phyloP scores from a whole-genome alignment of 1,284 basidiomycete genomes.

The Quambalaria eucalypti region DNA sequence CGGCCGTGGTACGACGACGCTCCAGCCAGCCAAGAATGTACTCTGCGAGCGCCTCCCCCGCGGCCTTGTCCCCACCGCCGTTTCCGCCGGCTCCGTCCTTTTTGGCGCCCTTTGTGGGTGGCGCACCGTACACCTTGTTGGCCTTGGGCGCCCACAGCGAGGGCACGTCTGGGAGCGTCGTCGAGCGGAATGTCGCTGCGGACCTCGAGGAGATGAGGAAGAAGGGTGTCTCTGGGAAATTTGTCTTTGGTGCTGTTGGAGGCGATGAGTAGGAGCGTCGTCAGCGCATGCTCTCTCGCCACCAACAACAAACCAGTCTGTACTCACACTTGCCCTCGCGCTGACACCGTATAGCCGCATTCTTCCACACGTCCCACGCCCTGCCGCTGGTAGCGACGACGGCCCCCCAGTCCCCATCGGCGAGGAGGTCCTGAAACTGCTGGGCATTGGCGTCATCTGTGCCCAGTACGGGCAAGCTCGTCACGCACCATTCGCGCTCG shows the following conservation, averaged over 20 bases:
- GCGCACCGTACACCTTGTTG: not conserved
- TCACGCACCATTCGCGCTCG: slow-evolving; percentile 33
- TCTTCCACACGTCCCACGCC: slow-evolving; percentile 37
- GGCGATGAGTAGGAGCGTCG: not conserved
- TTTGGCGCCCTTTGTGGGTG: not conserved
- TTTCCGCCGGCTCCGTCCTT: not conserved
- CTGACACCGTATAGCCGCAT: slow-evolving; percentile 11
- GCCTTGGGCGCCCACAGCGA: not conserved
- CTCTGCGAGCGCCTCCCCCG: slow-evolving; percentile 29
- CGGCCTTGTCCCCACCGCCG: slow-evolving; percentile 30
- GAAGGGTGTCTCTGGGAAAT: slow-evolving; percentile 32
- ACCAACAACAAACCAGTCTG: too few species aligned
- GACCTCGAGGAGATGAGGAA: slow-evolving; percentile 10
- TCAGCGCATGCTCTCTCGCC: not conserved
- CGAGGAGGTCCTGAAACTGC: not conserved
- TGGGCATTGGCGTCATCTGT: not conserved
- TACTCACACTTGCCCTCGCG: slow-evolving; percentile 2
- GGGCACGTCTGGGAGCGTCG: not conserved
- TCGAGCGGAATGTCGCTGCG: not conserved
- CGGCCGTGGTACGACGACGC: not conserved
- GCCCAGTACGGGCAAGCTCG: slow-evolving; percentile 30
- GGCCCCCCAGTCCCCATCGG: slow-evolving; percentile 11
- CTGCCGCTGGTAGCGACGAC: slow-evolving; percentile 38
- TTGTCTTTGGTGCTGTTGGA: slow-evolving; percentile 27
- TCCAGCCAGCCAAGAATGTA: slow-evolving; percentile 21